phyloP scores from a whole-genome alignment of 106 monocot genomes.

The Allium fistulosum region DNA sequence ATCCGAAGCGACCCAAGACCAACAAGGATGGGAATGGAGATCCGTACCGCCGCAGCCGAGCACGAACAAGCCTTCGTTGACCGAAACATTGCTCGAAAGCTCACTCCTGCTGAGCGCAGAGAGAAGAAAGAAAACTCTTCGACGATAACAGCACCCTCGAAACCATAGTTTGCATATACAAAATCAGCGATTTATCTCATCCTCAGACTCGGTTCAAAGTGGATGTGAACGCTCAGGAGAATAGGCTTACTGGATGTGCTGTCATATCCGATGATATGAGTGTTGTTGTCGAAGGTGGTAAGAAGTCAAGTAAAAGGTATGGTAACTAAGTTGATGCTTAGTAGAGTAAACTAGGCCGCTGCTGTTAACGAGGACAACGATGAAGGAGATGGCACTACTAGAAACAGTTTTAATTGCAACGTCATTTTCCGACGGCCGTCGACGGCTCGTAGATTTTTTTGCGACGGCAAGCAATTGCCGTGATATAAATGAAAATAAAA shows the following conservation, averaged over 20 bases:
- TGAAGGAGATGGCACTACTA: constrained; percentile 43
- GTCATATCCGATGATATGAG: constrained; percentile 73
- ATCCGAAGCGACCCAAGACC: constrained; percentile 95
- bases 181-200: constrained; percentile 63
- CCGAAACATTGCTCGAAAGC: constrained; percentile 85
- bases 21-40: constrained; percentile 83
- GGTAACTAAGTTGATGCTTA: constrained; percentile 84
- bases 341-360: constrained; percentile 76
- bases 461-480: no score
- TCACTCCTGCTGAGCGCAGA: constrained; percentile 85
- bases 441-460: no score
- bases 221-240: constrained; percentile 89
- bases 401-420: no score
- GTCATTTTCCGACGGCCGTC: no score
- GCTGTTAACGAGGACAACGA: constrained; percentile 41
- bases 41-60: constrained; percentile 77
- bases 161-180: constrained; percentile 78
- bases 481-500: no score
- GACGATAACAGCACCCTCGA: constrained; percentile 58
- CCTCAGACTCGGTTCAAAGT: constrained; percentile 80
- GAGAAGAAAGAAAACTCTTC: constrained; percentile 92
- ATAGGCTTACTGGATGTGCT: constrained; percentile 62
- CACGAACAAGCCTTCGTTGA: constrained; percentile 84
- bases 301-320: constrained; percentile 84
- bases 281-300: constrained; percentile 86